A percentile compares a stretch with the other conserved stretches of the same genome.
Conservation (phyloP, 1,139 yeast genomes). For the Suhomyces terraborum region DNA sequence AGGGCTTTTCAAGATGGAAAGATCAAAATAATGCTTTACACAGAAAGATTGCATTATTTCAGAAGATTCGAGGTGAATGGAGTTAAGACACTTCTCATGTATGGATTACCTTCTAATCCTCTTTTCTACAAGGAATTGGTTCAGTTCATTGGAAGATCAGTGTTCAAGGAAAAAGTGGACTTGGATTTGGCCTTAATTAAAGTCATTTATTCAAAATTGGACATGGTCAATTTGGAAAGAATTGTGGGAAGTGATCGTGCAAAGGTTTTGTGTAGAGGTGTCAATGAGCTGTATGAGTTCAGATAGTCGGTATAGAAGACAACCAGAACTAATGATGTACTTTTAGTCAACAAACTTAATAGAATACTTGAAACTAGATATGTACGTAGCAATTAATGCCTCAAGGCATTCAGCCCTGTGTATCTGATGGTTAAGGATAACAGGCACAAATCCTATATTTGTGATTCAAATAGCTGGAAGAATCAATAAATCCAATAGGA, state of each 20-base stretch:
- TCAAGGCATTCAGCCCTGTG: too few species aligned
- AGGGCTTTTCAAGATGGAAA: conserved; percentile 66
- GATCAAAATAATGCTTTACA: conserved; percentile 73
- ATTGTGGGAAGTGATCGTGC: conserved; percentile 82
- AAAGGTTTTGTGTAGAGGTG: conserved; percentile 67
- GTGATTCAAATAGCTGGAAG: too few species aligned
- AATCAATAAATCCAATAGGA: too few species aligned
- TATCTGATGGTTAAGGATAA: too few species aligned
- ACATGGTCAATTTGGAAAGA: conserved; percentile 75
- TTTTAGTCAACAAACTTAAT: too few species aligned
- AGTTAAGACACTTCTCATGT: conserved; percentile 80
- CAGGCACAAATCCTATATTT: too few species aligned
- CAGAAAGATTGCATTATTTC: conserved; percentile 92
- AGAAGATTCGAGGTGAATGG: conserved; percentile 84
- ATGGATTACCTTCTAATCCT: conserved; percentile 85
- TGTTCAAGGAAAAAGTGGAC: conserved; percentile 51
- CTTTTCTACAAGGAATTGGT: conserved; percentile 77
- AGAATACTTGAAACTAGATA: too few species aligned
- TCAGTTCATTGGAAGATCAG: conserved; percentile 51
- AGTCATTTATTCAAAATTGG: conserved; percentile 76
- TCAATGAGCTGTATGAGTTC: conserved; percentile 74
- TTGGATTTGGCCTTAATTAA: conserved; percentile 67
- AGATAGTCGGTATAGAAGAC: conserved; percentile 27
- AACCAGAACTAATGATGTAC: too few species aligned
- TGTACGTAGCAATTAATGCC: too few species aligned